Evolutionary conservation across 2,329 filamentous ascomycete genomes (phyloP), one percentile per base, ranked within the genome.

Genomic region (Penicillium sp.): DNA sequence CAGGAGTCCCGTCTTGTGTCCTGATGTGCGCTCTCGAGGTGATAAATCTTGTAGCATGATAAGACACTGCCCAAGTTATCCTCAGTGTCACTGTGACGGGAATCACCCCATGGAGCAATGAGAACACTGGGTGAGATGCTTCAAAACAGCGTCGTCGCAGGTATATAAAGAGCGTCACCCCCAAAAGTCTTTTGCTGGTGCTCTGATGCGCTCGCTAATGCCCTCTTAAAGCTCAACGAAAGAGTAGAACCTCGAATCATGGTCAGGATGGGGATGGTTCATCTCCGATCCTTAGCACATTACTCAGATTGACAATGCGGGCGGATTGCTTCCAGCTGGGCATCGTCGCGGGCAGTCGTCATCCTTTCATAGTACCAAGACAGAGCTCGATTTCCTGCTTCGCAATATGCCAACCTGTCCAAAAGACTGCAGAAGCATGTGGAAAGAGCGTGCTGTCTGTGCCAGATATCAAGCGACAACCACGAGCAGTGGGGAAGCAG

Each of bases 121-220:
- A 35, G 39, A 36, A 40, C 42, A 35, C 28, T 39, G 29, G 34
- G 27, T 13, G 36, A 49, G 28, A 51, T 26, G 36, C 34, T 45
- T 40, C 27, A 20, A n/a, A 36, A 43, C 11, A 22, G 34, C 18
- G 34, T 24, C 28, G 10, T 27, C 40, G 13, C 28, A 22, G 13
- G 42, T 16, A 16, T 44, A 14, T 44, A 14, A n/a, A 39, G 23
- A 38, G 29, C 31, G 38, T 36, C 29, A 36, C 48, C 10, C 31
- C 57, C 44, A 55, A 46, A 23, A 45, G 48, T 51, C 47, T 51
- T 51, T 67, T 74, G 65, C 57, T 69, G 62, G 61, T 65, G 69
- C 65, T 72, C 74, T 74, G 70, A 71, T 77, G 67, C 70, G 74
- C 76, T 78, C 75, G 75, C 75, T 77, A 71, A 73, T 70, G 63